phyloP scores from a whole-genome alignment of 768 basidiomycete species.

The Boletales sp. region DNA sequence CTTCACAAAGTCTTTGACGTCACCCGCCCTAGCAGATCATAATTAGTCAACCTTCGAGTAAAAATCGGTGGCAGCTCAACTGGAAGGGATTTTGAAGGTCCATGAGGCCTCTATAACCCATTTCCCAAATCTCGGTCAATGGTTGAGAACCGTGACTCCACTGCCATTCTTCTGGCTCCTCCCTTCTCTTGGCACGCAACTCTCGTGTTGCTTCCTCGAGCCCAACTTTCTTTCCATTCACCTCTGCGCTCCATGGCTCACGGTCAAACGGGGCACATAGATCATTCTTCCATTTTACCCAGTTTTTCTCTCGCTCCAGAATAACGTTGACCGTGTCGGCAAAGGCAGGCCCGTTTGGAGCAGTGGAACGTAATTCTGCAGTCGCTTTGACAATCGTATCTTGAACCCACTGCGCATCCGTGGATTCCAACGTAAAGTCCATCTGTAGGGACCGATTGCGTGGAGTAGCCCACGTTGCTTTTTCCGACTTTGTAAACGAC shows the following conservation, averaged over 20 bases:
- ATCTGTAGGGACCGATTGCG: constrained; percentile 80
- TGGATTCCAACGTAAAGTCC: constrained; percentile 70
- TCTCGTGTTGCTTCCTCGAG: constrained; percentile 60
- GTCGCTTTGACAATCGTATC: constrained; percentile 57
- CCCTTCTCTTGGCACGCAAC: constrained; percentile 50
- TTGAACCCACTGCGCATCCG: constrained; percentile 73
- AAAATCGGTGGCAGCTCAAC: constrained; percentile 39
- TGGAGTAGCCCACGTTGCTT: constrained; percentile 54
- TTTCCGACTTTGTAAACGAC: constrained; percentile 66
- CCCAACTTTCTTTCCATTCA: constrained; percentile 48
- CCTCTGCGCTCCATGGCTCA: constrained; percentile 53
- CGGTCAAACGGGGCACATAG: constrained; percentile 78
- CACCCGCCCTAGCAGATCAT: constrained; percentile 50
- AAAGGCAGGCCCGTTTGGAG: constrained; percentile 74
- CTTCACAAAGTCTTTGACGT: constrained; percentile 71
- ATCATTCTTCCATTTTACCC: constrained; percentile 89
- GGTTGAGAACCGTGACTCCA: constrained; percentile 65
- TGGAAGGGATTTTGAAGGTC: constrained; percentile 67
- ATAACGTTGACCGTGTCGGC: constrained; percentile 69
- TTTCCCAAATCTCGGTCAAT: constrained; percentile 79
- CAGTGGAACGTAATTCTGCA: constrained; percentile 63
- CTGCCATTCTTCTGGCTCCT: constrained; percentile 58
- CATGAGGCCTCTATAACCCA: constrained; percentile 64
- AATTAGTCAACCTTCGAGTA: not conserved
- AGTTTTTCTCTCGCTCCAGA: constrained; percentile 81